phyloP scores from a whole-genome alignment of 768 basidiomycete species.

The Coprinopsis marcescibilis region DNA sequence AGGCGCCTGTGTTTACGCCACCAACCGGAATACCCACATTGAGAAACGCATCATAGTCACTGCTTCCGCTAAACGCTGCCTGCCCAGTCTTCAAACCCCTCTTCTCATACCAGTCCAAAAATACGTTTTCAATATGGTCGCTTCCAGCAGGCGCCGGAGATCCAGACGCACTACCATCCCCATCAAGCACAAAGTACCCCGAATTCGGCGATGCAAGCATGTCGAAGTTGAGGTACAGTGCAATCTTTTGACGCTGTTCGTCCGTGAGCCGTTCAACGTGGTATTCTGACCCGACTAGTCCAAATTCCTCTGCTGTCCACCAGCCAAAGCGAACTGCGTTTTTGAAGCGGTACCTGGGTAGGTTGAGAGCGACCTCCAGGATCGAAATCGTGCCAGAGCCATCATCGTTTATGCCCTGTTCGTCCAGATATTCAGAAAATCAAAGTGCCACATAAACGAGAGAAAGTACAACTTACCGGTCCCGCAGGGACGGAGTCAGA shows the following conservation, averaged over 20 bases:
- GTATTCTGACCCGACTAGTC: conserved; percentile 24
- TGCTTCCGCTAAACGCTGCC: conserved; percentile 21
- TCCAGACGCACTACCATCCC: conserved; percentile 23
- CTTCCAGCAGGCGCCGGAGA: conserved; percentile 24
- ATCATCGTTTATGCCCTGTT: conserved; percentile 26
- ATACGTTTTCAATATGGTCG: conserved; percentile 23
- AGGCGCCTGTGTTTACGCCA: conserved; percentile 25
- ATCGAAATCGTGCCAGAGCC: conserved; percentile 24
- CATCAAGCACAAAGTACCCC: conserved; percentile 24
- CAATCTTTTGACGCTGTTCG: conserved; percentile 21
- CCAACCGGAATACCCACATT: conserved; percentile 25
- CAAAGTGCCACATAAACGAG: not conserved
- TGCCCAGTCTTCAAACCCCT: conserved; percentile 18
- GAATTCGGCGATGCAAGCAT: conserved; percentile 29
- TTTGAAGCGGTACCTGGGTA: conserved; percentile 21
- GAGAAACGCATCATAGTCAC: conserved; percentile 27
- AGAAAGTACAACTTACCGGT: conserved; percentile 16
- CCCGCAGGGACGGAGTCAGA: conserved; percentile 28
- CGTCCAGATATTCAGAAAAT: not conserved
- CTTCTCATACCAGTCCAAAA: conserved; percentile 19
- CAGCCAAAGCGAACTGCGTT: conserved; percentile 28
- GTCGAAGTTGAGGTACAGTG: conserved; percentile 30
- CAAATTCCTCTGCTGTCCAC: conserved; percentile 29
- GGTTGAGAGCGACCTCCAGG: conserved; percentile 23
- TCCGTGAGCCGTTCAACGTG: conserved; percentile 23